Evolutionary conservation across 176 grass and related monocot species (phyloP).

Genomic region (Tillandsia fasciculata): DNA sequence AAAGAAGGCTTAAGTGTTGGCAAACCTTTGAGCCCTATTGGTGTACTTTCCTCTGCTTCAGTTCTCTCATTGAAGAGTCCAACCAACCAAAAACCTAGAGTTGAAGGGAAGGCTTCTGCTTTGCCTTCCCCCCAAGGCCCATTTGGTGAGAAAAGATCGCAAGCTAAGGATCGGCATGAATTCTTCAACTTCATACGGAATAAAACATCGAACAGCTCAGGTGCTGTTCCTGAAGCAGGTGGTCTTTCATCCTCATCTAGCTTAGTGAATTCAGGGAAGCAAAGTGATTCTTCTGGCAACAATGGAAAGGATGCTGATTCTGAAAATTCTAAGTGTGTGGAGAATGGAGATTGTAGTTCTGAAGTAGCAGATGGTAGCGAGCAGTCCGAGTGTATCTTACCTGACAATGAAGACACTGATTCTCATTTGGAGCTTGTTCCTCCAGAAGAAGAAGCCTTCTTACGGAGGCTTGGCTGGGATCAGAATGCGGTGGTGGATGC

Average conservation of each 20-base stretch:
- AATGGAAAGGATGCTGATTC: neutral
- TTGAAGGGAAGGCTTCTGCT: conserved; percentile 14
- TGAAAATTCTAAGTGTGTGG: neutral
- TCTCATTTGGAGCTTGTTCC: conserved; percentile 14
- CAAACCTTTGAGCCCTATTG: conserved; percentile 21
- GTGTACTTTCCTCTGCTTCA: conserved; percentile 23
- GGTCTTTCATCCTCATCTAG: neutral
- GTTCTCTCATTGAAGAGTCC: conserved; percentile 26
- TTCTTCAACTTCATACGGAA: conserved; percentile 33
- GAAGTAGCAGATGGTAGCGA: neutral
- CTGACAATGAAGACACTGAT: conserved; percentile 15
- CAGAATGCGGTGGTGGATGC: conserved; percentile 34
- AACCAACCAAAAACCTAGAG: conserved; percentile 33
- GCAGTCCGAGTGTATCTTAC: neutral
- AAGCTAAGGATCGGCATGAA: conserved; percentile 23
- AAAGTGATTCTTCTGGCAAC: neutral
- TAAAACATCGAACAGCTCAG: conserved; percentile 12
- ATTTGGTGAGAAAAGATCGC: conserved; percentile 35
- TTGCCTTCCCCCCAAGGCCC: conserved; percentile 19
- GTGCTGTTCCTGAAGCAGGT: conserved; percentile 10
- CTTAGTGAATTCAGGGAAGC: conserved; percentile 7
- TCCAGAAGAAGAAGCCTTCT: conserved; percentile 36
- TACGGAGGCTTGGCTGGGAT: conserved; percentile 38
- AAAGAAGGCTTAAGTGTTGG: conserved; percentile 25
- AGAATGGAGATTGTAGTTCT: conserved; percentile 7